Percentiles rank a stretch among this genome's conserved stretches.
phyloP scores from a whole-genome alignment of 2,329 filamentous ascomycete genomes.

The Fusarium sp. region DNA sequence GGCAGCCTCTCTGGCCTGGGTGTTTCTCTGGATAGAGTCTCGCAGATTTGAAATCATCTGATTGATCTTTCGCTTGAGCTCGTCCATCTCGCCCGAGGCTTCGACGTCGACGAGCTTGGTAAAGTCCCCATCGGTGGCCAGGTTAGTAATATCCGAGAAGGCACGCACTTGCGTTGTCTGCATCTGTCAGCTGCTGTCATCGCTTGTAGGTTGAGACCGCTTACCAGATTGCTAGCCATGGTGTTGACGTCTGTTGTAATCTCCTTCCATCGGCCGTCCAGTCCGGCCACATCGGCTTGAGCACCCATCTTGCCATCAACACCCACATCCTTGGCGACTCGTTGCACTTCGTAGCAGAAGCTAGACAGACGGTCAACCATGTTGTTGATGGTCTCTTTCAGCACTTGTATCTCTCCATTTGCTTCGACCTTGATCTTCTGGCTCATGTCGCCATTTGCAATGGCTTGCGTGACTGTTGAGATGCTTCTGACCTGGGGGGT shows the following conservation, averaged over 20 bases:
- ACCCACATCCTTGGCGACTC: conserved; percentile 95
- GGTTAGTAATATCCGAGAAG: conserved; percentile 98
- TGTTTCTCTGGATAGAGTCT: conserved; percentile 97
- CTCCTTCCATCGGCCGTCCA: conserved; percentile 96
- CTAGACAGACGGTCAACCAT: conserved; percentile 96
- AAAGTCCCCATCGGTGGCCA: conserved; percentile 96
- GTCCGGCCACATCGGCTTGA: conserved; percentile 92
- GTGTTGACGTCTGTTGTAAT: conserved; percentile 98
- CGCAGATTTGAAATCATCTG: conserved; percentile 97
- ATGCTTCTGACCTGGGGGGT: conserved; percentile 80
- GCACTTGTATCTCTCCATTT: conserved; percentile 90
- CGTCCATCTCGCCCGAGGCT: conserved; percentile 98
- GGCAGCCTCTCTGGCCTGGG: conserved; percentile 92
- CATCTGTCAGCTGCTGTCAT: conserved; percentile 12
- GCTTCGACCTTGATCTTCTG: conserved; percentile 96
- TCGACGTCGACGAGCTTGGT: conserved; percentile 97
- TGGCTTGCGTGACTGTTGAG: conserved; percentile 93
- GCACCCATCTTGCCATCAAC: conserved; percentile 99
- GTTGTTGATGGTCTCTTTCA: conserved; percentile 98
- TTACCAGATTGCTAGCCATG: conserved; percentile 78
- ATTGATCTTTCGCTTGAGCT: conserved; percentile 98
- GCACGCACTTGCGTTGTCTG: conserved; percentile 97
- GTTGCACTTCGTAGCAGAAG: conserved; percentile 95
- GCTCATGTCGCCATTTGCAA: conserved; percentile 95
- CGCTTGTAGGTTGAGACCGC: conserved; percentile 29